Conservation (phyloP, 2,329 filamentous ascomycete genomes). For the Claviceps monticola region DNA sequence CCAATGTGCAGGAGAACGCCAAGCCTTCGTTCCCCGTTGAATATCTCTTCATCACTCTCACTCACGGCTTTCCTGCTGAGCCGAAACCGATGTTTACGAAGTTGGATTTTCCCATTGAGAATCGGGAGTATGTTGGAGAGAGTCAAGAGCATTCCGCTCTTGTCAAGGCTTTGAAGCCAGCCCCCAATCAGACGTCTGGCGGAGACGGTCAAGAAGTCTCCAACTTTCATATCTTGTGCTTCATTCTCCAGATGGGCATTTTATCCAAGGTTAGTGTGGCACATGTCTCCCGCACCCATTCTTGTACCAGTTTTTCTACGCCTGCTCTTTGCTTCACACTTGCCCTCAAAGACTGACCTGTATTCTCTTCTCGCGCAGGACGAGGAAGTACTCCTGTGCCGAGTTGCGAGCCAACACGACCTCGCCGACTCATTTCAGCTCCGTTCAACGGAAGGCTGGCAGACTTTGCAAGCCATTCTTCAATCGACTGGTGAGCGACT, state of each 20-base stretch:
- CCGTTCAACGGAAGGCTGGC: slow-evolving; percentile 81
- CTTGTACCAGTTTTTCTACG: not conserved
- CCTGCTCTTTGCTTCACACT: not conserved
- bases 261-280: slow-evolving; percentile 59
- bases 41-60: slow-evolving; percentile 89
- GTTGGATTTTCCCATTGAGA: slow-evolving; percentile 75
- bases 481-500: slow-evolving; percentile 94
- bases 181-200: slow-evolving; percentile 42
- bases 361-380: slow-evolving; percentile 41
- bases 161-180: slow-evolving; percentile 53
- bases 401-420: slow-evolving; percentile 70
- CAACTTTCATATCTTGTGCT: slow-evolving; percentile 90
- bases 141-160: slow-evolving; percentile 63
- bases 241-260: slow-evolving; percentile 66
- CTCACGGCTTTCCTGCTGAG: slow-evolving; percentile 82
- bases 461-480: slow-evolving; percentile 83
- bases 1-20: slow-evolving; percentile 91
- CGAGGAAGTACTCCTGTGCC: slow-evolving; percentile 75
- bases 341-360: not conserved
- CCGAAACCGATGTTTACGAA: slow-evolving; percentile 64
- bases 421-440: slow-evolving; percentile 70
- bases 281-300: slow-evolving; percentile 2
- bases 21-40: slow-evolving; percentile 95
- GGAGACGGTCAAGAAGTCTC: slow-evolving; percentile 58
- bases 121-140: slow-evolving; percentile 75